Conservation (phyloP, 2,329 filamentous ascomycete genomes). For the Venturia oleaginea region DNA sequence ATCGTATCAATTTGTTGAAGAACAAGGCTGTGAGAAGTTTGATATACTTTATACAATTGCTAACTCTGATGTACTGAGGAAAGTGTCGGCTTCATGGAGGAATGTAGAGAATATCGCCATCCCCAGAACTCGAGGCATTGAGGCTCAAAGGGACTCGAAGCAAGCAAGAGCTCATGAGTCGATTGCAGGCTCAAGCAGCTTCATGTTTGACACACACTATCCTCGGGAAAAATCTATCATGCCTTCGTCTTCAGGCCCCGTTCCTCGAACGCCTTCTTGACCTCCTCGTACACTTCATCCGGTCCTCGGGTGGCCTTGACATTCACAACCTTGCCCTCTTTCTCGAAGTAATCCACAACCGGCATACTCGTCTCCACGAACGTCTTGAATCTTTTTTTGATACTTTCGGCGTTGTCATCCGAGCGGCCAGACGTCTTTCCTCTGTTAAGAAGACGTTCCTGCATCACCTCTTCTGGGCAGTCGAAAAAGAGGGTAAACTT, state of each 20-base stretch:
- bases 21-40: no score
- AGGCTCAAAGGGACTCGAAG: background rate
- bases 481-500: slow-evolving; percentile 89
- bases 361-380: slow-evolving; percentile 98
- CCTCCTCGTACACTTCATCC: slow-evolving; percentile 52
- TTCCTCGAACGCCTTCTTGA: slow-evolving; percentile 39
- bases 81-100: background rate
- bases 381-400: slow-evolving; percentile 89
- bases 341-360: slow-evolving; percentile 77
- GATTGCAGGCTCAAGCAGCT: background rate
- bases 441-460: slow-evolving; percentile 71
- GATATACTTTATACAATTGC: background rate
- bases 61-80: background rate
- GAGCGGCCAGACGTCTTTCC: slow-evolving; percentile 86
- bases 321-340: slow-evolving; percentile 69
- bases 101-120: background rate
- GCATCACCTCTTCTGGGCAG: slow-evolving; percentile 84
- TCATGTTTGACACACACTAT: no score
- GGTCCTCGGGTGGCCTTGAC: slow-evolving; percentile 62
- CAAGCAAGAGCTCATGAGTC: background rate
- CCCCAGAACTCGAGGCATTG: background rate
- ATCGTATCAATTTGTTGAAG: background rate
- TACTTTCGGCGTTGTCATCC: slow-evolving; percentile 92
- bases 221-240: background rate
- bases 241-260: slow-evolving; percentile 28